Percentiles rank a stretch among this genome's conserved stretches.
Conservation (phyloP, 164 flowering plant species). For the Magnolia changhungtana region DNA sequence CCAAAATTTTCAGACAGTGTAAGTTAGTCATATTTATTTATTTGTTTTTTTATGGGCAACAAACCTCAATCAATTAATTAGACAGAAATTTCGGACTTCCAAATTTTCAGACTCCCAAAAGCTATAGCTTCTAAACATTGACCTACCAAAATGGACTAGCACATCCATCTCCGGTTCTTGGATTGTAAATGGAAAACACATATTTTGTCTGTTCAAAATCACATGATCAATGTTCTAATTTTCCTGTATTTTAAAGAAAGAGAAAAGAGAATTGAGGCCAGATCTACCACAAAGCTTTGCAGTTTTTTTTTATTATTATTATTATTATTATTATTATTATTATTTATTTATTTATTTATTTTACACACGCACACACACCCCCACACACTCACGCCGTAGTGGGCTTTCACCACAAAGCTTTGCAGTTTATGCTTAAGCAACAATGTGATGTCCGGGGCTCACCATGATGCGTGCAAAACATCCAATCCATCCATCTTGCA, state of each 20-base stretch:
- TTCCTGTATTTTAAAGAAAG: not conserved
- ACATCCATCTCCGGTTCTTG: not conserved
- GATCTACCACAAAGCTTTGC: not conserved
- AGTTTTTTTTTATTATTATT: too few species aligned
- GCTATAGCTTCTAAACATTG: conserved; percentile 8
- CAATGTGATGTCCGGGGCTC: not conserved
- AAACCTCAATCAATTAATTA: not conserved
- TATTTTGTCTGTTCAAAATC: too few species aligned
- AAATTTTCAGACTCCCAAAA: not conserved
- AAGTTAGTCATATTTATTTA: conserved; percentile 23
- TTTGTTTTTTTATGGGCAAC: not conserved
- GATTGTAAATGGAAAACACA: not conserved
- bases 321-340: too few species aligned
- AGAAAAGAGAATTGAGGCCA: not conserved
- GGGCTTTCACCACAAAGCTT: not conserved
- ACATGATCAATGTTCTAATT: not conserved
- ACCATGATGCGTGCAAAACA: not conserved
- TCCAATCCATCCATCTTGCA: not conserved
- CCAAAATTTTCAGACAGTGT: conserved; percentile 95
- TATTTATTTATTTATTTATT: too few species aligned
- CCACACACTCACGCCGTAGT: too few species aligned
- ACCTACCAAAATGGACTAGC: not conserved
- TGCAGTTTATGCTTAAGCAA: too few species aligned
- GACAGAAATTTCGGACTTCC: not conserved
- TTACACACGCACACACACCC: too few species aligned